phyloP scores from a whole-genome alignment of 192 early-diverging fungal species.

The Rhizoclosmatium sp. region DNA sequence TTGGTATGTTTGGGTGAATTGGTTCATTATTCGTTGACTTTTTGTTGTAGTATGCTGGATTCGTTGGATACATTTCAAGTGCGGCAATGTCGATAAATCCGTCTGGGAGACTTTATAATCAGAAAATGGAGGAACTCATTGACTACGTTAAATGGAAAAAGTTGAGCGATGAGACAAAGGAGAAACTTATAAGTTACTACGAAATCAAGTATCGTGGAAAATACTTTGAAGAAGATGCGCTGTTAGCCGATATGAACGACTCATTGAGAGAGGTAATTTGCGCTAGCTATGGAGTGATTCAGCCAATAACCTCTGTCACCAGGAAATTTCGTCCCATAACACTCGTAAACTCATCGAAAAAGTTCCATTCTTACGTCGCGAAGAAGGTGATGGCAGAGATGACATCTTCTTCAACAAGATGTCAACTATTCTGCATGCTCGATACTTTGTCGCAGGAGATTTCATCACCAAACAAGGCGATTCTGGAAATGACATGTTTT shows the following conservation, averaged over 20 bases:
- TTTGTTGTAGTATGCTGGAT: conserved; percentile 34
- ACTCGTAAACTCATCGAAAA: conserved; percentile 36
- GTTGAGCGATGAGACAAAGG: conserved; percentile 37
- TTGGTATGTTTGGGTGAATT: background rate
- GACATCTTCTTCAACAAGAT: conserved; percentile 31
- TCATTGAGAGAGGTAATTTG: conserved; percentile 48
- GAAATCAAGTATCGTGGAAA: conserved; percentile 48
- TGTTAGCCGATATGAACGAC: conserved; percentile 44
- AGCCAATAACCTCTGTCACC: background rate
- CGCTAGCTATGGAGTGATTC: background rate
- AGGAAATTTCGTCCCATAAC: conserved; percentile 43
- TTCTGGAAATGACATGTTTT: conserved; percentile 60
- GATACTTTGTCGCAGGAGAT: conserved; percentile 40
- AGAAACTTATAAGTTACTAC: conserved; percentile 40
- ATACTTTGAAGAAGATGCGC: conserved; percentile 41
- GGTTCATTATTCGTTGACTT: background rate
- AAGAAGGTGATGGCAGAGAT: conserved; percentile 32
- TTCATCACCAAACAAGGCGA: conserved; percentile 39
- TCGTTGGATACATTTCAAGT: conserved; percentile 36
- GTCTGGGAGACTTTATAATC: conserved; percentile 33
- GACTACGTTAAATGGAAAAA: conserved; percentile 52
- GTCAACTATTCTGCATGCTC: conserved; percentile 21
- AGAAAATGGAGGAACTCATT: conserved; percentile 46
- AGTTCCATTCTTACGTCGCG: conserved; percentile 40
- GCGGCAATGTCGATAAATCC: conserved; percentile 26